Conservation (phyloP, 768 basidiomycete species). For the Suillus bovinus region DNA sequence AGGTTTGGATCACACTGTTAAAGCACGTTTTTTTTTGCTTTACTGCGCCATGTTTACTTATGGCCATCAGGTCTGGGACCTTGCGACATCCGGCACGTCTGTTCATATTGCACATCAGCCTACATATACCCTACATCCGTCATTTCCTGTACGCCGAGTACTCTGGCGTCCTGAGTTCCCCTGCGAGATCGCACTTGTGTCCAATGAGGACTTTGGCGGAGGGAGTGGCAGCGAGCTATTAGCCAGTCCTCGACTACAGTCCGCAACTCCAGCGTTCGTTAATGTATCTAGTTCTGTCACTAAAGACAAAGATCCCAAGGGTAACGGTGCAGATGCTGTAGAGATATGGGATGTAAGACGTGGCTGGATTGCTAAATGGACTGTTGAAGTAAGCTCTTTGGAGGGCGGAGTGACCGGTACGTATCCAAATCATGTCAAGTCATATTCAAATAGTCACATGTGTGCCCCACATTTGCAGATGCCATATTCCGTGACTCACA, state of each 20-base stretch:
- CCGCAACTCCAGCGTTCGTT: constrained; percentile 22
- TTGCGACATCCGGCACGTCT: constrained; percentile 38
- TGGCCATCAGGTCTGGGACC: constrained; percentile 66
- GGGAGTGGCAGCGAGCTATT: constrained; percentile 25
- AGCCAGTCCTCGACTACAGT: constrained; percentile 31
- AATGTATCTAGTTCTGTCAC: constrained; percentile 8
- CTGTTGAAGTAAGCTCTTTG: constrained; percentile 57
- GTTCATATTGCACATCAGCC: constrained; percentile 65
- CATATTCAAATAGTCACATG: background rate
- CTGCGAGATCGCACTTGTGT: constrained; percentile 74
- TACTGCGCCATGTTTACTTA: background rate
- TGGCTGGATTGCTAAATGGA: constrained; percentile 83
- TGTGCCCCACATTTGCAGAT: constrained; percentile 41
- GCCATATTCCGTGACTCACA: constrained; percentile 70
- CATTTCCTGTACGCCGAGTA: constrained; percentile 72
- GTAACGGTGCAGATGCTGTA: constrained; percentile 46
- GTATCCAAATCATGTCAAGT: constrained; percentile 16
- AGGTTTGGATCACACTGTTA: constrained; percentile 77
- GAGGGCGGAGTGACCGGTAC: constrained; percentile 79
- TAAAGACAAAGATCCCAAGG: constrained; percentile 19
- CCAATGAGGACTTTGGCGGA: constrained; percentile 56
- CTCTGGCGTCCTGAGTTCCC: constrained; percentile 77
- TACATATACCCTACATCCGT: constrained; percentile 70
- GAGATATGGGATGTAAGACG: constrained; percentile 89
- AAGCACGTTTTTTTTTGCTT: constrained; percentile 42